Conservation (phyloP, 805 yeast genomes). For the Clavispora asparagi region DNA sequence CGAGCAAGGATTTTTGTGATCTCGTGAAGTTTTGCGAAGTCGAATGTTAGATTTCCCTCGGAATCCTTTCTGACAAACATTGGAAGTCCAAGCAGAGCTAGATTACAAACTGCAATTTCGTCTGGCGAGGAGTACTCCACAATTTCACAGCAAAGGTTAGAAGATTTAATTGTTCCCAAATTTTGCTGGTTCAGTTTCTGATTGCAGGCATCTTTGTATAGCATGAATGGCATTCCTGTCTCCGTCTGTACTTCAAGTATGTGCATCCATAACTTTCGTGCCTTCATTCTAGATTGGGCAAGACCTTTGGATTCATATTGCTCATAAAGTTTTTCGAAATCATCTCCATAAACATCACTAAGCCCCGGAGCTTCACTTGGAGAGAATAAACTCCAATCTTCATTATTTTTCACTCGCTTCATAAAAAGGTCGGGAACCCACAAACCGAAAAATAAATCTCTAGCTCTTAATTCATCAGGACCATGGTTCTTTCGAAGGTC, state of each 20-base stretch:
- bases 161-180: slow-evolving; percentile 86
- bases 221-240: slow-evolving; percentile 93
- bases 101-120: slow-evolving; percentile 93
- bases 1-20: slow-evolving; percentile 72
- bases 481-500: slow-evolving; percentile 92
- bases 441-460: slow-evolving; percentile 87
- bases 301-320: slow-evolving; percentile 71
- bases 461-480: slow-evolving; percentile 87
- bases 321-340: slow-evolving; percentile 67
- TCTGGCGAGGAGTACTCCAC: slow-evolving; percentile 89
- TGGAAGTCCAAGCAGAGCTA: slow-evolving; percentile 89
- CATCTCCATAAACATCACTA: slow-evolving; percentile 76
- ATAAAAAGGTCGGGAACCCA: slow-evolving; percentile 96
- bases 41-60: slow-evolving; percentile 48
- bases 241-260: slow-evolving; percentile 91
- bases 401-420: slow-evolving; percentile 77
- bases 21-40: slow-evolving; percentile 70
- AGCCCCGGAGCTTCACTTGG: slow-evolving; percentile 88
- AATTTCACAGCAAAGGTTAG: slow-evolving; percentile 92
- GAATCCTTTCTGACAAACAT: slow-evolving; percentile 46
- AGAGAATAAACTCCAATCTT: slow-evolving; percentile 85
- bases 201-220: slow-evolving; percentile 91
- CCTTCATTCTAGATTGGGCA: slow-evolving; percentile 54
- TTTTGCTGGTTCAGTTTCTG: slow-evolving; percentile 84
- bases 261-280: slow-evolving; percentile 88